Evolutionary conservation across 192 early-diverging fungal genomes (phyloP).

Genomic region (Linderina pennispora): DNA sequence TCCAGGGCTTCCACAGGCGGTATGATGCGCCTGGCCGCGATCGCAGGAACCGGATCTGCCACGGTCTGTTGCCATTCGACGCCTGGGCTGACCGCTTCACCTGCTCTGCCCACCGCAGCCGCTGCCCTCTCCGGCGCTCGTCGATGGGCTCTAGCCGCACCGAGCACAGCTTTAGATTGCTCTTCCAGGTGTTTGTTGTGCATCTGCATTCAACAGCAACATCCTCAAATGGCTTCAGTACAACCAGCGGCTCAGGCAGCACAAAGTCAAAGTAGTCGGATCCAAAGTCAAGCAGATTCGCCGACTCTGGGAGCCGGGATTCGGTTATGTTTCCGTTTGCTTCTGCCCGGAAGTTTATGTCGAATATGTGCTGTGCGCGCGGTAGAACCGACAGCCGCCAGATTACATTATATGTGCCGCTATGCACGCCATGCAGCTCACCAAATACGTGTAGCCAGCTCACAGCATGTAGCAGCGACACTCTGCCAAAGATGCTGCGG

Average conservation of each 20-base stretch:
- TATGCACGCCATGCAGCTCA: constrained; percentile 20
- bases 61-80: background rate
- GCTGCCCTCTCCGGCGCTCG: background rate
- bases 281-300: constrained; percentile 30
- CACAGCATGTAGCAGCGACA: constrained; percentile 20
- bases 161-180: constrained; percentile 24
- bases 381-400: constrained; percentile 36
- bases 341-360: constrained; percentile 21
- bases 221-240: constrained; percentile 26
- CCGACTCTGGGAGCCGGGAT: constrained; percentile 16
- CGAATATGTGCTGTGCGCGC: constrained; percentile 23
- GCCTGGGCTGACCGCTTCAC: background rate
- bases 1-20: constrained; percentile 36
- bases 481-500: constrained; percentile 29
- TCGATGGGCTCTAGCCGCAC: constrained; percentile 28
- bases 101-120: background rate
- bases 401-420: constrained; percentile 26
- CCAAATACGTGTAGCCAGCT: constrained; percentile 37
- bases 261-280: constrained; percentile 47
- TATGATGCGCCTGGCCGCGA: constrained; percentile 14
- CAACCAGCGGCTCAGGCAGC: constrained; percentile 12
- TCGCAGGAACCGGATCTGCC: constrained; percentile 3
- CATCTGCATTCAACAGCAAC: constrained; percentile 26
- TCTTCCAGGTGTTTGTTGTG: constrained; percentile 28
- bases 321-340: constrained; percentile 2